Percentiles rank a stretch among this genome's conserved stretches.
Conservation (phyloP, 306 rosid species). For the Corylus avellana region DNA sequence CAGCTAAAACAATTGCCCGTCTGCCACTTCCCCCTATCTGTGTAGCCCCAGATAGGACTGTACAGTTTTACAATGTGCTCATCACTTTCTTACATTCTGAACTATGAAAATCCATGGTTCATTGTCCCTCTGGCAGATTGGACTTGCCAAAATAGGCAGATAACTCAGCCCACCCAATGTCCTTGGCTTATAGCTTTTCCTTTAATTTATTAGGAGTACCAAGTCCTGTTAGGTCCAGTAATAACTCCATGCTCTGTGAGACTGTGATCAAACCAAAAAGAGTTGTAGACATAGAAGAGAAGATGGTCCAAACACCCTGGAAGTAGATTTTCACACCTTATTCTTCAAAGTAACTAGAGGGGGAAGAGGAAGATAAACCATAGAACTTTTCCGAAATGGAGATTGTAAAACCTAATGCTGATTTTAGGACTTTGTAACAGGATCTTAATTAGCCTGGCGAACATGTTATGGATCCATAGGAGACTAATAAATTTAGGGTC, state of each 20-base stretch:
- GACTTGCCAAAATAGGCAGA: background rate
- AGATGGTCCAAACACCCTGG: background rate
- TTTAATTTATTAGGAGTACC: background rate
- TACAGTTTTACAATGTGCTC: background rate
- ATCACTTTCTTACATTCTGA: background rate
- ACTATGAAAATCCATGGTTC: background rate
- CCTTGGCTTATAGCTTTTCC: background rate
- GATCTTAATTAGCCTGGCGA: background rate
- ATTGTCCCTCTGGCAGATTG: background rate
- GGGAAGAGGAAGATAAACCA: background rate
- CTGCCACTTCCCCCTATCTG: background rate
- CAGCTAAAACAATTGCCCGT: background rate
- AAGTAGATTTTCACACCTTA: background rate
- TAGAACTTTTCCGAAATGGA: background rate
- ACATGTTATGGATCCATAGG: background rate
- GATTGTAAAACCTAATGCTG: background rate
- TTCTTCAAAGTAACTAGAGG: background rate
- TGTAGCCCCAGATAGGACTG: background rate
- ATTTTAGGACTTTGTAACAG: background rate
- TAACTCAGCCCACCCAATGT: background rate
- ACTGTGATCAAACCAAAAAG: background rate
- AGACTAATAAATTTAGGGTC: background rate
- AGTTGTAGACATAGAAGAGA: background rate
- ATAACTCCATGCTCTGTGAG: background rate
- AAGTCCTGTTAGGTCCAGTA: conserved; percentile 1